Evolutionary conservation across 2,329 filamentous ascomycete species (phyloP).

Genomic region (Xylaria sp.): DNA sequence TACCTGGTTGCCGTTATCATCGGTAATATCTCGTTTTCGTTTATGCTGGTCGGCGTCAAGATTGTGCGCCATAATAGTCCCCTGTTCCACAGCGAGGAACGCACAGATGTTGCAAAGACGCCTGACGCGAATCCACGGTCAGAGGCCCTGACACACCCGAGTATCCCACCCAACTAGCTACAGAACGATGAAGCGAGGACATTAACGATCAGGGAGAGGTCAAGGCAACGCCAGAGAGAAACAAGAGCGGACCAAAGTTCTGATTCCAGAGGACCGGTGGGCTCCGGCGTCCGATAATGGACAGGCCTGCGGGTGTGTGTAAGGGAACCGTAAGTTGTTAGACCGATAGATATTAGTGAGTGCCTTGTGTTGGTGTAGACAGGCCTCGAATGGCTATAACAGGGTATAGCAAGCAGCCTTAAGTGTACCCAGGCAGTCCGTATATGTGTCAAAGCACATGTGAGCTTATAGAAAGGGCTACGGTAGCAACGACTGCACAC

Average conservation of each 20-base stretch:
- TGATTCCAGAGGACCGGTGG: conserved; percentile 27
- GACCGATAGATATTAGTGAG: not conserved
- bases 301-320: conserved; percentile 12
- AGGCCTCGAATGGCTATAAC: not conserved
- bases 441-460: conserved; percentile 29
- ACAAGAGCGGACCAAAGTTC: conserved; percentile 22
- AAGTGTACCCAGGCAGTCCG: conserved; percentile 2
- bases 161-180: conserved; percentile 40
- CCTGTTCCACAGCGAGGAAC: conserved; percentile 40
- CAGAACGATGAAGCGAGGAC: conserved; percentile 35
- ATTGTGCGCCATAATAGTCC: conserved; percentile 55
- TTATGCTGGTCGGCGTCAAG: conserved; percentile 56
- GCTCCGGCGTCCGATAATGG: conserved; percentile 33
- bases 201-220: conserved; percentile 33
- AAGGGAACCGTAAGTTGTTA: conserved; percentile 3
- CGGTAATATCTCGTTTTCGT: conserved; percentile 58
- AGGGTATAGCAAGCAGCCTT: conserved; percentile 9
- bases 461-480: conserved; percentile 24
- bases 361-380: conserved; percentile 24
- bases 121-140: conserved; percentile 38
- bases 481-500: conserved; percentile 8
- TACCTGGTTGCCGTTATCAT: conserved; percentile 55
- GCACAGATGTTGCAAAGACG: conserved; percentile 37
- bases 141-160: conserved; percentile 40
- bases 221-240: conserved; percentile 27